A percentile compares a stretch with the other conserved stretches of the same genome.
phyloP scores from a whole-genome alignment of 2,329 filamentous ascomycete species.

The Phaeosphaeriaceae sp. region DNA sequence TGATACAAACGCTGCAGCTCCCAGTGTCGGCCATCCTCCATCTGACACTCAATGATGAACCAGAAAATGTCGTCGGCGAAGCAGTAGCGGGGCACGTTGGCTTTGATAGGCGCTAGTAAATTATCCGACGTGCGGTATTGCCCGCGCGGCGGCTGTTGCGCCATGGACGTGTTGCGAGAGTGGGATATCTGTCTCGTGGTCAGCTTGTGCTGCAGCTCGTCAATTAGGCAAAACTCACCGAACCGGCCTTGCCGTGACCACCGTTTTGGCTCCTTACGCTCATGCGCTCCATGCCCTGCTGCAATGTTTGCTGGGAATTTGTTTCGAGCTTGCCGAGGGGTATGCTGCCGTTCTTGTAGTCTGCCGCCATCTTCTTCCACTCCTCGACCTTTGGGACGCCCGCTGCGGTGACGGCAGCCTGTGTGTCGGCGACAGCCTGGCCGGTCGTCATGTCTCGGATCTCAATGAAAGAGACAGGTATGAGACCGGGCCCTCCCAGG shows the following conservation, averaged over 20 bases:
- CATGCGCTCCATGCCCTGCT: constrained; percentile 75
- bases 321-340: constrained; percentile 87
- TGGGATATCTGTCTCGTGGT: constrained; percentile 33
- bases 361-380: constrained; percentile 99
- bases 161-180: constrained; percentile 45
- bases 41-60: constrained; percentile 92
- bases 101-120: constrained; percentile 78
- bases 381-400: constrained; percentile 96
- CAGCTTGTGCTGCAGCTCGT: constrained; percentile 17
- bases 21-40: constrained; percentile 92
- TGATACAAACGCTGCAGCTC: constrained; percentile 95
- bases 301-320: constrained; percentile 56
- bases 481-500: constrained; percentile 92
- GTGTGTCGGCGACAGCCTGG: constrained; percentile 78
- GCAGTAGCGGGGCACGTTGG: constrained; percentile 89
- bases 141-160: constrained; percentile 50
- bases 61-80: constrained; percentile 98
- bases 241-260: constrained; percentile 33
- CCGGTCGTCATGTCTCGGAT: constrained; percentile 93
- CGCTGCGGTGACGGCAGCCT: constrained; percentile 84
- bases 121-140: constrained; percentile 48
- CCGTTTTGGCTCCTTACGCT: constrained; percentile 62
- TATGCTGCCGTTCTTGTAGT: constrained; percentile 99
- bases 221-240: constrained; percentile 34
- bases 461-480: constrained; percentile 96